phyloP scores from a whole-genome alignment of 2,329 filamentous ascomycete genomes.

The Emydomyces testavorans region DNA sequence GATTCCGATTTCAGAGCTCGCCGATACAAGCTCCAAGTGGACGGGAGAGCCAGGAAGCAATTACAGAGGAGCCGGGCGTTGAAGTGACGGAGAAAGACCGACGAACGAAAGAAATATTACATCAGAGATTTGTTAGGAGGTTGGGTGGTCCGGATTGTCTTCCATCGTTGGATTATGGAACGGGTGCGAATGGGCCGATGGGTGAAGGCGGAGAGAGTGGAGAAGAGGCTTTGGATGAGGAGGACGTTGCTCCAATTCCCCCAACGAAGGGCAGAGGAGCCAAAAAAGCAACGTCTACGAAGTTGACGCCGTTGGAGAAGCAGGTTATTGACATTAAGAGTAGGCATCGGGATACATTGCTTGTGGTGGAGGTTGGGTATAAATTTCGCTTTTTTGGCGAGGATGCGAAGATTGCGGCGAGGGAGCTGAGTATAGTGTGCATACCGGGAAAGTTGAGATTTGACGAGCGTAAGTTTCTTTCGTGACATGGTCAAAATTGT shows the following conservation, averaged over 20 bases:
- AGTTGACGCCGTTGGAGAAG: conserved; percentile 87
- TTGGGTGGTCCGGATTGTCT: conserved; percentile 77
- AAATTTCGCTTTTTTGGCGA: conserved; percentile 97
- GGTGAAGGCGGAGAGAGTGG: conserved; percentile 50
- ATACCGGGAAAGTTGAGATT: conserved; percentile 92
- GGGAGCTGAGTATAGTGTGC: conserved; percentile 86
- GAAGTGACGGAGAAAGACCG: conserved; percentile 42
- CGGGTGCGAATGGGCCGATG: conserved; percentile 44
- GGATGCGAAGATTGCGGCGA: conserved; percentile 78
- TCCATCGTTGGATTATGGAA: conserved; percentile 50
- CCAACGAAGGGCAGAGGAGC: conserved; percentile 41
- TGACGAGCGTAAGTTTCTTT: conserved; percentile 61
- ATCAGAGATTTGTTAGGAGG: conserved; percentile 78
- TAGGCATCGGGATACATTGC: conserved; percentile 75
- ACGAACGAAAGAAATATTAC: conserved; percentile 57
- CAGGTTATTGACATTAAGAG: conserved; percentile 91
- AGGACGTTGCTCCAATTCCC: conserved; percentile 34
- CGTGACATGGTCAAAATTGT: too few species aligned
- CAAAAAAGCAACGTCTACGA: conserved; percentile 58
- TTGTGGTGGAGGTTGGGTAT: conserved; percentile 93
- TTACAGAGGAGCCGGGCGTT: conserved; percentile 26
- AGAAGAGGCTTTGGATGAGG: conserved; percentile 48
- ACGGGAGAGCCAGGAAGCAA: conserved; percentile 24
- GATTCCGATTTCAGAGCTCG: conserved; percentile 48
- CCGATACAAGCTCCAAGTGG: conserved; percentile 19